phyloP scores from a whole-genome alignment of 768 basidiomycete genomes.

The Mycena venus region DNA sequence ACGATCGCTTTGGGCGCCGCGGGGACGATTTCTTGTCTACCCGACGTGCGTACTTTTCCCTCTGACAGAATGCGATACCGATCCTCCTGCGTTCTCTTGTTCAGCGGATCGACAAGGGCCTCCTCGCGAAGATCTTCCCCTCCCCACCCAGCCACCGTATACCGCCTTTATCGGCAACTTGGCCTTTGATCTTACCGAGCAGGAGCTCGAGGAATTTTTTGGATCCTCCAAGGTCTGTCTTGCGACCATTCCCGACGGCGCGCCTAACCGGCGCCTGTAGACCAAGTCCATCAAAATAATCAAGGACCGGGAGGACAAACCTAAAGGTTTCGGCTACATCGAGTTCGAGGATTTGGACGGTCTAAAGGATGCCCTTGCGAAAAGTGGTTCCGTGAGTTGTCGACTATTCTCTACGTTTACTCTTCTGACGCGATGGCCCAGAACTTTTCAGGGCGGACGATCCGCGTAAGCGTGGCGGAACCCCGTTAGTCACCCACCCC shows the following conservation, averaged over 20 bases:
- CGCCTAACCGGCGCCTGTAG: constrained; percentile 49
- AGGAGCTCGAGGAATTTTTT: constrained; percentile 88
- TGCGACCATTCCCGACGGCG: background rate
- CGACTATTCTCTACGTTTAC: background rate
- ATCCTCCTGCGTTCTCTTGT: constrained; percentile 18
- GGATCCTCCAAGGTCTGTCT: constrained; percentile 66
- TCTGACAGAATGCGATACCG: constrained; percentile 12
- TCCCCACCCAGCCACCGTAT: constrained; percentile 95
- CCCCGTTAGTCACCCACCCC: constrained; percentile 76
- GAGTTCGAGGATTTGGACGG: constrained; percentile 92
- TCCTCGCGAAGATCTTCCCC: constrained; percentile 91
- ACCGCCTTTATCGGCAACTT: constrained; percentile 98
- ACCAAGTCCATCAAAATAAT: constrained; percentile 93
- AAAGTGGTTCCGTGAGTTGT: constrained; percentile 74
- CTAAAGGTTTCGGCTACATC: constrained; percentile 98
- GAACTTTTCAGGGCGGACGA: constrained; percentile 81
- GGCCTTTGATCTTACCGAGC: constrained; percentile 91
- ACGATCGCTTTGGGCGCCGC: constrained; percentile 67
- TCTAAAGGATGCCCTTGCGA: constrained; percentile 85
- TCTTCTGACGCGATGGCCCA: constrained; percentile 43
- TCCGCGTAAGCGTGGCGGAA: constrained; percentile 96
- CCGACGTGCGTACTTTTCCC: constrained; percentile 63
- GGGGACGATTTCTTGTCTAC: constrained; percentile 74
- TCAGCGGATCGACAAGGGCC: constrained; percentile 71
- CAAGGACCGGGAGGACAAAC: constrained; percentile 91